phyloP scores from a whole-genome alignment of 2,329 filamentous ascomycete genomes.

The Xylariaceae sp. region DNA sequence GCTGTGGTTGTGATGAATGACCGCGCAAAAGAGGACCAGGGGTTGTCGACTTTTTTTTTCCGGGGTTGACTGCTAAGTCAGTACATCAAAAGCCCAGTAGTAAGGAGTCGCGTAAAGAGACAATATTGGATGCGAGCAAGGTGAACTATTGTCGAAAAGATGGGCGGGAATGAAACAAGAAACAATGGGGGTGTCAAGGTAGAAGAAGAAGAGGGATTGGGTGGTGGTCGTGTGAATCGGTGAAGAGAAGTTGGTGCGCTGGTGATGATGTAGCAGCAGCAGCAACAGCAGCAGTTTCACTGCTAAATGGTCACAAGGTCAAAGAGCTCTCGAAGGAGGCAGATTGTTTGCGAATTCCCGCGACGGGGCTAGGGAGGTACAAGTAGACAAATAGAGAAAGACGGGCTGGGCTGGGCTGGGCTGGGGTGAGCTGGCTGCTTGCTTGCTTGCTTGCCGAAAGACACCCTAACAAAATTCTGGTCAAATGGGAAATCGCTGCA shows the following conservation, averaged over 20 bases:
- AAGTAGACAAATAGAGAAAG: conserved; percentile 5
- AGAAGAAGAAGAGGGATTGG: not conserved
- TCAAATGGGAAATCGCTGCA: conserved; percentile 6
- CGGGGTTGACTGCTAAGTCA: conserved; percentile 5
- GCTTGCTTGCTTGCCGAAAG: not conserved
- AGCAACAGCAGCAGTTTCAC: not conserved
- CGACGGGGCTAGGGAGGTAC: conserved; percentile 22
- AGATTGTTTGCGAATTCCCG: conserved; percentile 29
- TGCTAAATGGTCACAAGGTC: conserved; percentile 9
- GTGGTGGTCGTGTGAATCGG: not conserved
- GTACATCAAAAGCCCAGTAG: not conserved
- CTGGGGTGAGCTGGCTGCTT: conserved; percentile 8
- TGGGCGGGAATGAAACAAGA: conserved; percentile 8
- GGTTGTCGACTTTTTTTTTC: conserved; percentile 20
- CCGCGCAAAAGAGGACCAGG: not conserved
- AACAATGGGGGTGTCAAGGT: not conserved
- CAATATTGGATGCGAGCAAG: not conserved
- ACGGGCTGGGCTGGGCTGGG: conserved; percentile 11
- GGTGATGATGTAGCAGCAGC: conserved; percentile 16
- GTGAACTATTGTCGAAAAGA: conserved; percentile 6
- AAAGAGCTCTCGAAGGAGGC: conserved; percentile 26
- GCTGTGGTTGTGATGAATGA: conserved; percentile 9
- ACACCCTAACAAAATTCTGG: conserved; percentile 20
- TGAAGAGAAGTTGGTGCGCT: conserved; percentile 2
- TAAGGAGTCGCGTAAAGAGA: conserved; percentile 7